Evolutionary conservation across 2,329 filamentous ascomycete genomes (phyloP).

Genomic region (Aspergillus puulaauensis): DNA sequence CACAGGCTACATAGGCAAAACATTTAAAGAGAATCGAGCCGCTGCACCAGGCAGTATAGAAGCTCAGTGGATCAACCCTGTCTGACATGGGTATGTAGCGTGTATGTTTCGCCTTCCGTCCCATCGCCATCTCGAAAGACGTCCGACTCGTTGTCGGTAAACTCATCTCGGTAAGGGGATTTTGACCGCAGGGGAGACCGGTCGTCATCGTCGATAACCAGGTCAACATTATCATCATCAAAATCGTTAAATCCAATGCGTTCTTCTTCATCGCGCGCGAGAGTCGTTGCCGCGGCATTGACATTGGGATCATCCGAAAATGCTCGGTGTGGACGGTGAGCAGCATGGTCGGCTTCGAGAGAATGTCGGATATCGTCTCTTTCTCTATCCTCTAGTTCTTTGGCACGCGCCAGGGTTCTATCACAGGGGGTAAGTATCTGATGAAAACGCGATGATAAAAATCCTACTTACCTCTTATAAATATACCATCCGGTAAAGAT

Average conservation of each 20-base stretch:
- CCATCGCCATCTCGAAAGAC: conserved; percentile 45
- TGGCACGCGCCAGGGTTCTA: conserved; percentile 49
- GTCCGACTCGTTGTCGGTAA: conserved; percentile 54
- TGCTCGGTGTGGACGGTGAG: conserved; percentile 31
- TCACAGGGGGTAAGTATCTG: conserved; percentile 5
- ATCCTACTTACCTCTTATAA: conserved; percentile 60
- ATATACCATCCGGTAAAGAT: conserved; percentile 78
- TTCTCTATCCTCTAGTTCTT: conserved; percentile 50
- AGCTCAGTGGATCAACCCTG: conserved; percentile 10
- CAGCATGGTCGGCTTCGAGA: conserved; percentile 34
- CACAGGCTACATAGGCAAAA: conserved; percentile 7
- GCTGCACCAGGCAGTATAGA: neutral
- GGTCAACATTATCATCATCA: conserved; percentile 41
- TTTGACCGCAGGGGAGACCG: conserved; percentile 24
- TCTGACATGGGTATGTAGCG: conserved; percentile 39
- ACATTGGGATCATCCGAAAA: conserved; percentile 42
- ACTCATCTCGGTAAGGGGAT: conserved; percentile 54
- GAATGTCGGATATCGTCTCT: conserved; percentile 39
- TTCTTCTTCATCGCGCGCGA: conserved; percentile 46
- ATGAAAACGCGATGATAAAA: too few species aligned
- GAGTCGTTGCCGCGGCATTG: conserved; percentile 39
- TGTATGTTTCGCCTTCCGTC: conserved; percentile 39
- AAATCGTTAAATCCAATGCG: conserved; percentile 42
- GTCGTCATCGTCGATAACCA: conserved; percentile 49
- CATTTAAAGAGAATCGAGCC: neutral